Evolutionary conservation across 352 stramenopile genomes (phyloP).

Genomic region (Pythium grandisporangium): DNA sequence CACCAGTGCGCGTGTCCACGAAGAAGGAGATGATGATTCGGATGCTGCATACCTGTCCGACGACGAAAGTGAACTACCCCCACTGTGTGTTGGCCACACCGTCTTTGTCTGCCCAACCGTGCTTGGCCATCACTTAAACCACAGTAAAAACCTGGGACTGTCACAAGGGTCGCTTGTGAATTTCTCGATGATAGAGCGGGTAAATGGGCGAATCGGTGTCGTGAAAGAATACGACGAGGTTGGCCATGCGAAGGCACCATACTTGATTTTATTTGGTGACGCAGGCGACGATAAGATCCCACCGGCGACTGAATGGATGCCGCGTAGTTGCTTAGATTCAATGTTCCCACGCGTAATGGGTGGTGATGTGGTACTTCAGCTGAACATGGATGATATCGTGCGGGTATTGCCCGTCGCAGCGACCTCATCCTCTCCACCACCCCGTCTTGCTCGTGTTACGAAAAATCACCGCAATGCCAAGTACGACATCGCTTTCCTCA

Average conservation of each 20-base stretch:
- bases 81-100: constrained; percentile 12
- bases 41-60: constrained; percentile 33
- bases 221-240: constrained; percentile 18
- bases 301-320: constrained; percentile 19
- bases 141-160: no score
- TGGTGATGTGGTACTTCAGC: constrained; percentile 15
- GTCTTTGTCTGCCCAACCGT: constrained; percentile 31
- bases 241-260: constrained; percentile 13
- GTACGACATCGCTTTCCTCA: constrained; percentile 42
- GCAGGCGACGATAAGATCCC: no score
- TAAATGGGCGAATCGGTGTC: constrained; percentile 22
- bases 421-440: not conserved
- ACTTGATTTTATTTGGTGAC: constrained; percentile 24
- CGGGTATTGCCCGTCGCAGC: constrained; percentile 8
- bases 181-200: no score
- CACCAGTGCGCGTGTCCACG: constrained; percentile 17
- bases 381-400: constrained; percentile 41
- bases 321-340: constrained; percentile 24
- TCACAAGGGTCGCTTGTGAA: no score
- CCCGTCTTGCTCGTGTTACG: not conserved
- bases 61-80: constrained; percentile 29
- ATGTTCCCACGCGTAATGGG: constrained; percentile 19
- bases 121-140: not conserved
- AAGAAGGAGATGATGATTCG: constrained; percentile 26
- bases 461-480: constrained; percentile 31